Base-by-base conservation (phyloP, 2,329 filamentous ascomycete species). In the Helotiales sp. region DNA sequence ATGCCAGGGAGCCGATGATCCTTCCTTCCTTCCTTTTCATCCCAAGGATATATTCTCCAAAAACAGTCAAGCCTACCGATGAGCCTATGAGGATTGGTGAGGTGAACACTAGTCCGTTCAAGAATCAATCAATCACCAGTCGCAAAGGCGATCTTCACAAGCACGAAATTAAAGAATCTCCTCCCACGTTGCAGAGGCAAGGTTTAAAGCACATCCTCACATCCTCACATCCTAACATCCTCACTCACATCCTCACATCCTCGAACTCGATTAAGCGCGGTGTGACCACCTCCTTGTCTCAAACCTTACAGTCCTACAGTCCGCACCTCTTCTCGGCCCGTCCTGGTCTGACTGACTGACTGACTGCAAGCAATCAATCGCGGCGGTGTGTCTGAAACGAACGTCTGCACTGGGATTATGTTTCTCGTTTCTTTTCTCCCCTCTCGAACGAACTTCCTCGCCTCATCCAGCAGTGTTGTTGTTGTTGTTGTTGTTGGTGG, bases 181-280 rank as follows among this genome's bases (percentile, higher is more conserved):
- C n/a, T 15, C 22, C 24, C 32, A 43, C 34, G 55, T 20, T 34
- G 34, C 37, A 43, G 6, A 59, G 22, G 37, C 55, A 59, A n/a
- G 17, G 20, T 43, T 17, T 13, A 22, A 63, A 55, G 61, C 55
- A 24, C 45, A 63, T 30, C 11, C 47, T 26, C 45, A 34, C 30
- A 34, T 34, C n/a, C n/a, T n/a, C 30, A 34, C 30, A 34, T 34
- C 30, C 30, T 34, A 34, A 5, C 5, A 11, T 34, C 5, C 30
- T 6, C n/a, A n/a, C n/a, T 5, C 11, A 34, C 30, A 34, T 34
- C 30, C 30, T 34, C 11, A n/a, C n/a, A 61, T 34, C 20, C 57
- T 40, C 37, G 55, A 66, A n/a, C 32, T 65, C 34, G 65, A 70
- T 62, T 70, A 70, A 70, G 65, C 68, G 68, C 68, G 65, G 63